phyloP scores from a whole-genome alignment of 768 basidiomycete species.

The Boletus rufocinnamomeus region DNA sequence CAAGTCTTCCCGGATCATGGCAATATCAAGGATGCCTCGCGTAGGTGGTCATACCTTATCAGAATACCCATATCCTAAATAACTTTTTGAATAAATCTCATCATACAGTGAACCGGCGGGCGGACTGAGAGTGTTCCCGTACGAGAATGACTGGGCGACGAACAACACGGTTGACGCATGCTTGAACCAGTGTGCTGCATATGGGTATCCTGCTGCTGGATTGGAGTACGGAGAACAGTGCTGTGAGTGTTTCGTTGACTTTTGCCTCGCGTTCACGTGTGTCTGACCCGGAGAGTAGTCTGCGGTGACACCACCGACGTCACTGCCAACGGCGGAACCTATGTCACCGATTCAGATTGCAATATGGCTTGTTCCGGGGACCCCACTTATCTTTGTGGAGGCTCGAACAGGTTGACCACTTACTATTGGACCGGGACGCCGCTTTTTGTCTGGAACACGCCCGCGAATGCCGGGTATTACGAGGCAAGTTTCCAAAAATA shows the following conservation, averaged over 20 bases:
- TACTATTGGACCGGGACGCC: slow-evolving; percentile 52
- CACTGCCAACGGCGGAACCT: slow-evolving; percentile 32
- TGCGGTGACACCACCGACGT: slow-evolving; percentile 71
- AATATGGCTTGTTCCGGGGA: slow-evolving; percentile 66
- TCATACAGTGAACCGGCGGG: slow-evolving; percentile 48
- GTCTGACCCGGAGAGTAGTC: slow-evolving; percentile 38
- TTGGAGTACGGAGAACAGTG: slow-evolving; percentile 73
- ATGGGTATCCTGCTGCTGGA: slow-evolving; percentile 72
- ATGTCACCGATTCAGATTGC: slow-evolving; percentile 42
- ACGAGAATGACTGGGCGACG: slow-evolving; percentile 55
- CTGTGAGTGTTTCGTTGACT: slow-evolving; percentile 47
- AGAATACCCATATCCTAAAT: background rate
- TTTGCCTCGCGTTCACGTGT: background rate
- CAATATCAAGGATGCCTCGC: slow-evolving; percentile 64
- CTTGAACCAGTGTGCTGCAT: slow-evolving; percentile 65
- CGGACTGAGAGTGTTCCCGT: slow-evolving; percentile 53
- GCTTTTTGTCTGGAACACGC: slow-evolving; percentile 65
- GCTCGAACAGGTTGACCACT: slow-evolving; percentile 50
- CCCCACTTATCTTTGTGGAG: slow-evolving; percentile 68
- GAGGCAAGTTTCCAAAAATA: slow-evolving; percentile 57
- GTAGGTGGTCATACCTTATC: slow-evolving; percentile 39
- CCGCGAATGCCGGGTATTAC: slow-evolving; percentile 65
- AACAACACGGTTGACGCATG: slow-evolving; percentile 70
- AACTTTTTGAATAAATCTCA: background rate
- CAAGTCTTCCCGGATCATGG: slow-evolving; percentile 64